Percentiles rank a stretch among this genome's conserved stretches.
phyloP scores from a whole-genome alignment of 2,329 filamentous ascomycete genomes.

The Epichloe hybrida region DNA sequence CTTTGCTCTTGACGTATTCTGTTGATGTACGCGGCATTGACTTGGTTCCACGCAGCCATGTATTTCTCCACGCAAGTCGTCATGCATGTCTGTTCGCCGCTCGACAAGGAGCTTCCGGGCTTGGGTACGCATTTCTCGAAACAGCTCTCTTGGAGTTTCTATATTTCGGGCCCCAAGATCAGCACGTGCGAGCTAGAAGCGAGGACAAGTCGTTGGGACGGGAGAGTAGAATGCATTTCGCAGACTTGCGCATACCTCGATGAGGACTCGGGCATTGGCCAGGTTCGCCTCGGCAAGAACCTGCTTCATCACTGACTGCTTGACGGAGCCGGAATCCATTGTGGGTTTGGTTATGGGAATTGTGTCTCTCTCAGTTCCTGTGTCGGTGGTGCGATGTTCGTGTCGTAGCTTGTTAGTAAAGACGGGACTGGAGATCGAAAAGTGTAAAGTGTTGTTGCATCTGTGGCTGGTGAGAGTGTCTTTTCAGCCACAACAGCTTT shows the following conservation, averaged over 20 bases:
- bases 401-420: neutral
- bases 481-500: neutral
- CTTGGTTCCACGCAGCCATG: conserved; percentile 65
- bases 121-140: conserved; percentile 65
- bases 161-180: conserved; percentile 1
- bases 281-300: conserved; percentile 51
- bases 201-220: neutral
- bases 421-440: neutral
- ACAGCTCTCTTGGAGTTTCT: conserved; percentile 75
- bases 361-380: no score
- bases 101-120: conserved; percentile 52
- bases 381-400: no score
- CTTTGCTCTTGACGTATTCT: conserved; percentile 46
- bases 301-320: conserved; percentile 51
- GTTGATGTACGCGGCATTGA: conserved; percentile 54
- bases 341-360: no score
- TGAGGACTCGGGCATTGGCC: conserved; percentile 54
- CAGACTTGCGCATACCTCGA: conserved; percentile 39
- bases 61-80: conserved; percentile 76
- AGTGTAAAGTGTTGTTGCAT: conserved; percentile 2
- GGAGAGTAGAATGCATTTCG: neutral
- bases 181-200: neutral
- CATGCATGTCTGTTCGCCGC: conserved; percentile 56
- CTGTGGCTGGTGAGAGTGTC: conserved; percentile 13
- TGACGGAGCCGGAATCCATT: conserved; percentile 47